Conservation (phyloP, 345 rosid species). For the Rubroshorea leprosula region DNA sequence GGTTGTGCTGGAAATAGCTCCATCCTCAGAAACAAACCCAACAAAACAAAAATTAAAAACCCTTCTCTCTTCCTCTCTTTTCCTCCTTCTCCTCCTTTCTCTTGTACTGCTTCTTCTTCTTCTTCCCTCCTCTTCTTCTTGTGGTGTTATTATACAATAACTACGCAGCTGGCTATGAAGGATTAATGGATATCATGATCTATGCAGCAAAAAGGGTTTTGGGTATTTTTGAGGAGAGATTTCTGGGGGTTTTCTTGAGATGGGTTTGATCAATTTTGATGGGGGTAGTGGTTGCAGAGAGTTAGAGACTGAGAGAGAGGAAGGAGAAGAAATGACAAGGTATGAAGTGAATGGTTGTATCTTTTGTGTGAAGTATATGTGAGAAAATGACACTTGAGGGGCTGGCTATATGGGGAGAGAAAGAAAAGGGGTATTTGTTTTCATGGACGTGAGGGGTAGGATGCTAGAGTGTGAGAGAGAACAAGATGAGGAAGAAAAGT, state of each 20-base stretch:
- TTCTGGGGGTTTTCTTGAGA: conserved; percentile 14
- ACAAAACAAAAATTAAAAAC: too few relatives aligned
- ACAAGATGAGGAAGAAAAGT: conserved; percentile 2
- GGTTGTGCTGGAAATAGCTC: conserved; percentile 84
- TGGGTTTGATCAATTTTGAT: conserved; percentile 27
- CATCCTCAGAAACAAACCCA: conserved; percentile 32
- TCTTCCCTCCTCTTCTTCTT: too few relatives aligned
- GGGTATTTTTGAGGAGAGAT: conserved; percentile 12
- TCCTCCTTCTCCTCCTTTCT: conserved; percentile 3
- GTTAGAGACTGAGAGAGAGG: conserved; percentile 36
- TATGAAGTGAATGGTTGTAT: conserved; percentile 52
- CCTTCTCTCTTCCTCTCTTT: too few relatives aligned
- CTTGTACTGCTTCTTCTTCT: background rate
- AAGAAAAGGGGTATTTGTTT: conserved; percentile 24
- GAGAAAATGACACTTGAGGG: conserved; percentile 79
- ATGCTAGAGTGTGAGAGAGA: conserved; percentile 28
- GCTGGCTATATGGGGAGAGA: conserved; percentile 15
- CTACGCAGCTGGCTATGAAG: too few relatives aligned
- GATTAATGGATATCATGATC: conserved; percentile 16
- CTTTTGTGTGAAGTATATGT: conserved; percentile 69
- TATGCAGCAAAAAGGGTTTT: conserved; percentile 11
- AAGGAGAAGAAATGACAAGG: conserved; percentile 46
- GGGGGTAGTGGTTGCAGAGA: conserved; percentile 46
- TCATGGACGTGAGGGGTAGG: conserved; percentile 66
- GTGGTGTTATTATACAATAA: too few relatives aligned